These are phyloP conservation scores for Rhypophila decipiens DNA, from an alignment of 495 filamentous ascomycete genomes.

Conservation along the genomic window DNA sequence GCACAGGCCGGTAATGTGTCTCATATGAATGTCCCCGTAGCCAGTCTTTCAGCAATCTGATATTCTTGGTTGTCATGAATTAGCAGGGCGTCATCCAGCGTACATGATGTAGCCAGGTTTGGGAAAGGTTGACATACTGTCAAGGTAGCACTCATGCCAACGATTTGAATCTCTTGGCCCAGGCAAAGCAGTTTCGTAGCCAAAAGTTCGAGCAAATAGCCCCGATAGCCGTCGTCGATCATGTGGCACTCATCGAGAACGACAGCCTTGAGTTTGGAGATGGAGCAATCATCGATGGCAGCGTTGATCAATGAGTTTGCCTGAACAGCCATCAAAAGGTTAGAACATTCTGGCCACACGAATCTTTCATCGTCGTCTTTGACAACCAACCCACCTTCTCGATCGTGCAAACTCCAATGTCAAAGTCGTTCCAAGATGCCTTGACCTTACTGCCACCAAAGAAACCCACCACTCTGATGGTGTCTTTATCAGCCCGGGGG, in stretches of 20 bases:
- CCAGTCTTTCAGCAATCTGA: conserved; percentile 62
- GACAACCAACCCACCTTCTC: conserved; percentile 56
- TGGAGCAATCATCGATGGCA: conserved; percentile 65
- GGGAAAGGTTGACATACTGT: conserved; percentile 40
- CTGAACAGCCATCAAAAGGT: conserved; percentile 33
- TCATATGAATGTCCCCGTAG: conserved; percentile 65
- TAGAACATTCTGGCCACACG: conserved; percentile 11
- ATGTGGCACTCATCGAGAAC: conserved; percentile 80
- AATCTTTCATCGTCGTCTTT: background rate
- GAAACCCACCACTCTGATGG: conserved; percentile 61
- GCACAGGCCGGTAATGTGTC: conserved; percentile 67
- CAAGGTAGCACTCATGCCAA: conserved; percentile 80
- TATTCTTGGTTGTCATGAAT: conserved; percentile 47
- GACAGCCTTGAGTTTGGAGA: conserved; percentile 58
- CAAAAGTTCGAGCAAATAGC: conserved; percentile 75
- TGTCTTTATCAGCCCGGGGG: conserved; percentile 37
- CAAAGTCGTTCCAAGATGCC: conserved; percentile 65
- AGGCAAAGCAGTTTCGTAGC: conserved; percentile 69
- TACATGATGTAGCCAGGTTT: background rate
- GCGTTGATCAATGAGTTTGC: conserved; percentile 74
- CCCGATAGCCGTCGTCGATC: conserved; percentile 73
- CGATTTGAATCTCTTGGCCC: conserved; percentile 63
- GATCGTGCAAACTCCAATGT: conserved; percentile 76
- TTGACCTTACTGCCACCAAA: conserved; percentile 66
- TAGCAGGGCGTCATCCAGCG: background rate